Percentiles rank a stretch among this genome's conserved stretches.
Evolutionary conservation across 768 basidiomycete species (phyloP).

Genomic region (Mycena filopes): DNA sequence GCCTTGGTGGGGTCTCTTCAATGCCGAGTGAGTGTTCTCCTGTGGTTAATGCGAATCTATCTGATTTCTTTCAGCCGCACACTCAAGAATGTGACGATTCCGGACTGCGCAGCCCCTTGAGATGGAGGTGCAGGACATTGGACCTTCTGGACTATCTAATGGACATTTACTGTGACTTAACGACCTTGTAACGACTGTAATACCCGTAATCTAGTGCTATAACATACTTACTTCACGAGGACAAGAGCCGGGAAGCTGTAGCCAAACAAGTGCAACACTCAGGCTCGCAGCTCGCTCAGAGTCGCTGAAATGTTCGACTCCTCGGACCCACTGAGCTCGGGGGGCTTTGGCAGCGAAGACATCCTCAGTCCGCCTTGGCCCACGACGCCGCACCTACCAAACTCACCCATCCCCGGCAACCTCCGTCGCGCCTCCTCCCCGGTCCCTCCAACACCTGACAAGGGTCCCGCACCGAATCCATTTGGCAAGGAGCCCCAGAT

Average conservation of each 20-base stretch:
- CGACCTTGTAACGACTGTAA: slow-evolving; percentile 11
- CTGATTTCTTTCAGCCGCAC: slow-evolving; percentile 60
- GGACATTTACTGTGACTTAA: neutral
- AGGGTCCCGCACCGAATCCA: slow-evolving; percentile 63
- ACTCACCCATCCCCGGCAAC: slow-evolving; percentile 73
- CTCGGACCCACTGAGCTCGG: slow-evolving; percentile 72
- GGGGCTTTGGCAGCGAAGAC: slow-evolving; percentile 60
- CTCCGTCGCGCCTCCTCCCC: slow-evolving; percentile 71
- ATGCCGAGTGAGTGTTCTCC: slow-evolving; percentile 32
- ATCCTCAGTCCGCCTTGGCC: slow-evolving; percentile 75
- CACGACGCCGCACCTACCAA: slow-evolving; percentile 79
- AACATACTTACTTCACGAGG: neutral
- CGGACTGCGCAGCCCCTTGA: slow-evolving; percentile 54
- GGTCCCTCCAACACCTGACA: slow-evolving; percentile 60
- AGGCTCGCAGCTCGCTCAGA: slow-evolving; percentile 5
- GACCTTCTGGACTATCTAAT: neutral
- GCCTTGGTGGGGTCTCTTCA: slow-evolving; percentile 40
- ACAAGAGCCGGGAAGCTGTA: neutral
- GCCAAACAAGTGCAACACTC: slow-evolving; percentile 12
- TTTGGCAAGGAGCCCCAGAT: slow-evolving; percentile 88
- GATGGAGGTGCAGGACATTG: neutral
- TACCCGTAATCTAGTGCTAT: too few species aligned
- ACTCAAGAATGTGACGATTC: slow-evolving; percentile 78
- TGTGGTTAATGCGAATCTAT: neutral
- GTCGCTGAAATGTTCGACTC: slow-evolving; percentile 69